These are phyloP conservation scores for Hordeum pubiflorum DNA, from an alignment of 202 grass and related monocot genomes.

Conservation along the genomic window DNA sequence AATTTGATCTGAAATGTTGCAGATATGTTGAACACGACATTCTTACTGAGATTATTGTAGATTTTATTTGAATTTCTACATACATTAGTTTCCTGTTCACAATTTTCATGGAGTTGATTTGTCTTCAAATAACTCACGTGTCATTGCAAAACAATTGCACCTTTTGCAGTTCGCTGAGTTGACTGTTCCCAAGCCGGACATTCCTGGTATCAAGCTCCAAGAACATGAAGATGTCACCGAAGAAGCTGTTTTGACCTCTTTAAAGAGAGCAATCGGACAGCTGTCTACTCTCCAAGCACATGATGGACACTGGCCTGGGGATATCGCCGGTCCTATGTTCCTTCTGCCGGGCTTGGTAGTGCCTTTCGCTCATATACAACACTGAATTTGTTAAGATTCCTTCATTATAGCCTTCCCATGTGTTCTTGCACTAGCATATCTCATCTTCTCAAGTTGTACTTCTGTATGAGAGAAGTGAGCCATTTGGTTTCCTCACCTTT, in stretches of 20 bases:
- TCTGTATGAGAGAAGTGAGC: background rate
- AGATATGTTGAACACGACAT: too few species aligned
- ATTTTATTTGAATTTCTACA: background rate
- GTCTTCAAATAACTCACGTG: background rate
- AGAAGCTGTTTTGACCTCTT: slow-evolving; percentile 38
- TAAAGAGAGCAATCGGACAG: slow-evolving; percentile 40
- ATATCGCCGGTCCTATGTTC: slow-evolving; percentile 75
- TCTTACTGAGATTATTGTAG: too few species aligned
- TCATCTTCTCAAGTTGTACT: background rate
- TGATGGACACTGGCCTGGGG: slow-evolving; percentile 78
- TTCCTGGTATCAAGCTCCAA: slow-evolving; percentile 30
- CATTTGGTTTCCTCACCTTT: background rate
- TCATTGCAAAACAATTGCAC: background rate
- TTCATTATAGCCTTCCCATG: background rate
- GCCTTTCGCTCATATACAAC: background rate
- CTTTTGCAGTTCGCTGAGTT: background rate
- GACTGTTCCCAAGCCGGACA: slow-evolving; percentile 36
- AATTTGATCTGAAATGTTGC: too few species aligned
- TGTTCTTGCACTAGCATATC: background rate
- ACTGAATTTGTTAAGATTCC: background rate
- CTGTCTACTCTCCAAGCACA: slow-evolving; percentile 50
- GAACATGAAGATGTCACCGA: slow-evolving; percentile 46
- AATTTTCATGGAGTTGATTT: background rate
- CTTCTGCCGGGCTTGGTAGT: slow-evolving; percentile 75
- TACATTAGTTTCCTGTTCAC: background rate